A percentile compares a stretch with the other conserved stretches of the same genome.
Evolutionary conservation across 305 asterid species (phyloP).

Genomic region (Rubia balearica): DNA sequence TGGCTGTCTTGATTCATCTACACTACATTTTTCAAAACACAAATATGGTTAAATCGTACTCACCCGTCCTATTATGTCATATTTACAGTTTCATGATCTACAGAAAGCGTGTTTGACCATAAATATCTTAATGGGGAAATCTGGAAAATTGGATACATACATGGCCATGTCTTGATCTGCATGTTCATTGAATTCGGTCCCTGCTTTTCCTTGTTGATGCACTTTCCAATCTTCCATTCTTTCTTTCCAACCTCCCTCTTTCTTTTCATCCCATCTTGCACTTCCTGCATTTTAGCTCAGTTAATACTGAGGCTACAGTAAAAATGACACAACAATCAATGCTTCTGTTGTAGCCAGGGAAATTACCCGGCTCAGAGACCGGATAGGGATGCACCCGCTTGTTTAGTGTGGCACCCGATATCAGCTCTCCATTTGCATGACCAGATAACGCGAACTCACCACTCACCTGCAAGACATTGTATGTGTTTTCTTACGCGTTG

Average conservation of each 20-base stretch:
- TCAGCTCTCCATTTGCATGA: conserved; percentile 72
- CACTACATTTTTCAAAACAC: conserved; percentile 41
- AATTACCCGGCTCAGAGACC: conserved; percentile 51
- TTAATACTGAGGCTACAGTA: neutral
- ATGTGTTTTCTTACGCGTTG: neutral
- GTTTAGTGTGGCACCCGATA: conserved; percentile 58
- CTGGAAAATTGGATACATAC: conserved; percentile 28
- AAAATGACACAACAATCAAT: neutral
- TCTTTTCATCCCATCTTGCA: conserved; percentile 81
- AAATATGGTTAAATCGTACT: neutral
- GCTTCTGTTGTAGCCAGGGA: neutral
- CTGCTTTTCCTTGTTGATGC: conserved; percentile 88
- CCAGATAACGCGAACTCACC: conserved; percentile 72
- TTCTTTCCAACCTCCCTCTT: conserved; percentile 84
- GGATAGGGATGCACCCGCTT: conserved; percentile 88
- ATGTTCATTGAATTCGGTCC: conserved; percentile 53
- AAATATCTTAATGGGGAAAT: too few relatives aligned
- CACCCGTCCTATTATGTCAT: neutral
- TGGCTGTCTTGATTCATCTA: conserved; percentile 95
- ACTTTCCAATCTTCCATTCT: conserved; percentile 94
- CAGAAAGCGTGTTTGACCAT: neutral
- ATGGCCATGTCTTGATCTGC: conserved; percentile 75
- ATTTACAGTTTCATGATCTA: neutral
- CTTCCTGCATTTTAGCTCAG: conserved; percentile 36
- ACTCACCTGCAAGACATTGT: conserved; percentile 46